Evolutionary conservation across 371 early-diverging fungal species (phyloP).

Genomic region (Apophysomyces ossiformis): DNA sequence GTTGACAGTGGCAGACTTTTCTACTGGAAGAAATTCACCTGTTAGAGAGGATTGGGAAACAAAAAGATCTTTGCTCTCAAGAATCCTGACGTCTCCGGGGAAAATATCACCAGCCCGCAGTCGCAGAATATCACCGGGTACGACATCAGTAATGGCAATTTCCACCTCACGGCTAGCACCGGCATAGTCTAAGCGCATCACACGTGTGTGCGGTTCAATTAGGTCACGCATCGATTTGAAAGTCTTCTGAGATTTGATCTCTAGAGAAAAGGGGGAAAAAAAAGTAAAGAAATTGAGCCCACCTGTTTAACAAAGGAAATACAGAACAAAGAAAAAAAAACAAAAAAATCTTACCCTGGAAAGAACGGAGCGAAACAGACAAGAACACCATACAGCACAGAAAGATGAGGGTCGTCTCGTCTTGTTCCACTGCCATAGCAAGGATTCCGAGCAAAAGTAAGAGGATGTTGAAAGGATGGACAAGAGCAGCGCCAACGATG

Average conservation of each 20-base stretch:
- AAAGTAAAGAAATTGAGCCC: conserved; percentile 32
- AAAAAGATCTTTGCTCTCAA: conserved; percentile 43
- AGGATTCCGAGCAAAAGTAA: conserved; percentile 31
- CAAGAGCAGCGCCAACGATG: conserved; percentile 30
- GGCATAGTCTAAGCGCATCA: conserved; percentile 32
- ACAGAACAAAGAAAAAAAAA: conserved; percentile 22
- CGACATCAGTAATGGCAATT: conserved; percentile 39
- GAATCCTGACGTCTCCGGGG: conserved; percentile 35
- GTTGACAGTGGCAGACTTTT: conserved; percentile 25
- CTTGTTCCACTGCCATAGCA: conserved; percentile 20
- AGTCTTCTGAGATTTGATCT: conserved; percentile 37
- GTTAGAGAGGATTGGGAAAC: conserved; percentile 42
- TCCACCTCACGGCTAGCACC: conserved; percentile 17
- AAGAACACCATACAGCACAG: conserved; percentile 41
- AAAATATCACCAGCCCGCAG: conserved; percentile 42
- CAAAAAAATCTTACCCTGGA: conserved; percentile 36
- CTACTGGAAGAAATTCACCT: conserved; percentile 48
- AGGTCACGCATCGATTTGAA: conserved; percentile 36
- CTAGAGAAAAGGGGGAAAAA: conserved; percentile 12
- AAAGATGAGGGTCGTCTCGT: conserved; percentile 26
- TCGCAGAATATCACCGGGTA: conserved; percentile 42
- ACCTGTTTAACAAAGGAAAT: neutral
- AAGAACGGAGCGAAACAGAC: conserved; percentile 37
- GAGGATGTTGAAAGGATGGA: conserved; percentile 50
- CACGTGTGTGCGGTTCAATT: conserved; percentile 34